A percentile compares a stretch with the other conserved stretches of the same genome.
Evolutionary conservation across 2,329 filamentous ascomycete genomes (phyloP).

Genomic region (Celoporthe dispersa): DNA sequence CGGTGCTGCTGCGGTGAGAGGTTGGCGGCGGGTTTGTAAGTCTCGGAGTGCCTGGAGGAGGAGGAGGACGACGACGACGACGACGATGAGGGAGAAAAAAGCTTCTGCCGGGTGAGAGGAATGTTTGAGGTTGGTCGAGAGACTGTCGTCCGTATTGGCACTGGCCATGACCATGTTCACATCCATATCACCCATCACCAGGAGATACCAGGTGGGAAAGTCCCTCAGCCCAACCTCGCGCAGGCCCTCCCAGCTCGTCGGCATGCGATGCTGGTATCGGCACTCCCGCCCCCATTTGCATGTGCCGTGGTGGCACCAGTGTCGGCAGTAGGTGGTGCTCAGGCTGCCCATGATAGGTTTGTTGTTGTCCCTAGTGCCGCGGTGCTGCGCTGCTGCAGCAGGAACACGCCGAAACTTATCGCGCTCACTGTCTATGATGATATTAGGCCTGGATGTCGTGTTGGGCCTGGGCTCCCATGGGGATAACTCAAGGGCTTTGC

Average conservation of each 20-base stretch:
- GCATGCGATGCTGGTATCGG: slow-evolving; percentile 53
- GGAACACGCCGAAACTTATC: slow-evolving; percentile 17
- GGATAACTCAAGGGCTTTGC: background rate
- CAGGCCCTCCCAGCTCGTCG: slow-evolving; percentile 45
- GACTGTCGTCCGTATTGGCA: background rate
- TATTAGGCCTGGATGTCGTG: slow-evolving; percentile 17
- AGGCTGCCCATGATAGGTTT: slow-evolving; percentile 4
- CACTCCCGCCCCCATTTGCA: slow-evolving; percentile 52
- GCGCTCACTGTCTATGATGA: background rate
- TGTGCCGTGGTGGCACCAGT: slow-evolving; percentile 54
- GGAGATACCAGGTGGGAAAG: slow-evolving; percentile 49
- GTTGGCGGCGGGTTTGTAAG: background rate
- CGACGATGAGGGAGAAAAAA: background rate
- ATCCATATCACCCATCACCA: slow-evolving; percentile 15
- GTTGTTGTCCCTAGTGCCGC: background rate
- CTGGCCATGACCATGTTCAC: background rate
- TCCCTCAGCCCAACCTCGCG: slow-evolving; percentile 46
- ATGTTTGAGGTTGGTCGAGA: background rate
- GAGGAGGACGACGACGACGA: background rate
- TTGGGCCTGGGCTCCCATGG: slow-evolving; percentile 1
- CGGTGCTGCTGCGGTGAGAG: background rate
- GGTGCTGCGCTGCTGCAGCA: slow-evolving; percentile 6
- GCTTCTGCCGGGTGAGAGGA: background rate
- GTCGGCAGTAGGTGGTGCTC: slow-evolving; percentile 42
- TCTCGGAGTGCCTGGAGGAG: background rate